Evolutionary conservation across 352 stramenopile genomes (phyloP).

Genomic region (Blastocystis sp.): DNA sequence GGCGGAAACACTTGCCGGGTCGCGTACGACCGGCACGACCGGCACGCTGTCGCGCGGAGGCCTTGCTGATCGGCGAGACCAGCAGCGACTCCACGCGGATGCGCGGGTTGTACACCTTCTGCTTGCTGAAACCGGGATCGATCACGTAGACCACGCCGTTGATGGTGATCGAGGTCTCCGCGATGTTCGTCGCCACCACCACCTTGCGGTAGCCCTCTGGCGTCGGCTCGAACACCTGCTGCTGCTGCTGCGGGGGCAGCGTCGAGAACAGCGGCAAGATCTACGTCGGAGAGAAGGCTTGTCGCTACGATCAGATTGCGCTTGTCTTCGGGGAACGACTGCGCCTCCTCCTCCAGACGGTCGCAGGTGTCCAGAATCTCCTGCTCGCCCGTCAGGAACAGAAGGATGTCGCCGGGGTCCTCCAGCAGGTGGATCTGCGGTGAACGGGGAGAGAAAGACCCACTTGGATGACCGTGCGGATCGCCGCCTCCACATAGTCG

Average conservation of each 20-base stretch:
- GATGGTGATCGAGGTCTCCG: constrained; percentile 98
- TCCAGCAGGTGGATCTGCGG: constrained; percentile 94
- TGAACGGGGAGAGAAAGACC: neutral
- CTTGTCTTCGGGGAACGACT: constrained; percentile 63
- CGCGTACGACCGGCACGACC: constrained; percentile 85
- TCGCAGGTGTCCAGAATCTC: constrained; percentile 88
- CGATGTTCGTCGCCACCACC: constrained; percentile 96
- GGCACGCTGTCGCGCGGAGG: constrained; percentile 76
- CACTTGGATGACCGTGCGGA: constrained; percentile 65
- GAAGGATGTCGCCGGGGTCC: constrained; percentile 86
- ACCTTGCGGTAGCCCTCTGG: constrained; percentile 76
- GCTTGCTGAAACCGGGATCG: constrained; percentile 95
- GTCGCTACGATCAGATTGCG: constrained; percentile 70
- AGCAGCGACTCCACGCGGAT: constrained; percentile 94
- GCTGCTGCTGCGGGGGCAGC: constrained; percentile 78
- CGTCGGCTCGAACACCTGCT: constrained; percentile 80
- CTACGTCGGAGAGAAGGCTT: neutral
- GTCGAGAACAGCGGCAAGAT: constrained; percentile 81
- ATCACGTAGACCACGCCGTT: constrained; percentile 98
- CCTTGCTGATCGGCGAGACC: constrained; percentile 88
- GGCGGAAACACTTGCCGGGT: constrained; percentile 89
- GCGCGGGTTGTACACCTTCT: constrained; percentile 97
- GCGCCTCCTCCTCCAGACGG: constrained; percentile 71
- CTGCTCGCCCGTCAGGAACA: constrained; percentile 95
- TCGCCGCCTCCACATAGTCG: constrained; percentile 88